A percentile compares a stretch with the other conserved stretches of the same genome.
Evolutionary conservation across 805 yeast genomes (phyloP).

Genomic region (Candida pseudoglaebosa): DNA sequence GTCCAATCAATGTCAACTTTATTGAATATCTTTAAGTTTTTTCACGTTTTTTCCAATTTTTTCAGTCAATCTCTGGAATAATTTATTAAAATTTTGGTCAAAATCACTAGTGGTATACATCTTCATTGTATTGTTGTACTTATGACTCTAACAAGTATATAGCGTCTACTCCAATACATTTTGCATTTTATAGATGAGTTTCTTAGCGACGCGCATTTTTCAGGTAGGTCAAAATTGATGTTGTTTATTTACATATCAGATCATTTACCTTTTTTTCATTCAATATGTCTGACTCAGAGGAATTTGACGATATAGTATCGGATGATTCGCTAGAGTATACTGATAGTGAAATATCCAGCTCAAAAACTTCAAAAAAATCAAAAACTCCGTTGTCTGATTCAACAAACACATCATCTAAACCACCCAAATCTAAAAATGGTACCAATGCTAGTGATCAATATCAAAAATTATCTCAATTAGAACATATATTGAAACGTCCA

Average conservation of each 20-base stretch:
- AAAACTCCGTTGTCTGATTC: constrained; percentile 20
- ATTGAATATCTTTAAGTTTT: too few relatives aligned
- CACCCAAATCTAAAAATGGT: constrained; percentile 14
- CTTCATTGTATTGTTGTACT: too few relatives aligned
- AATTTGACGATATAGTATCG: constrained; percentile 5
- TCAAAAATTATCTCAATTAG: constrained; percentile 91
- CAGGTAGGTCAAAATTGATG: not conserved
- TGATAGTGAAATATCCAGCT: constrained; percentile 15
- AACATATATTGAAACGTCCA: constrained; percentile 94
- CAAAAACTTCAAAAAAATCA: constrained; percentile 6
- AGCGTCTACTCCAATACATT: not conserved
- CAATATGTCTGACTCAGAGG: constrained; percentile 10
- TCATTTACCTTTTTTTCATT: too few relatives aligned
- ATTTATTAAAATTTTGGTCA: not conserved
- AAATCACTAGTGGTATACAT: too few relatives aligned
- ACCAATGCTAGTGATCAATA: constrained; percentile 64
- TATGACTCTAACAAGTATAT: not conserved
- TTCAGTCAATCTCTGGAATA: too few relatives aligned
- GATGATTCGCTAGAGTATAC: constrained; percentile 12
- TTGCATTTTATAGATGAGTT: not conserved
- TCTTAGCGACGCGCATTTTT: not conserved
- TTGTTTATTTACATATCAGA: constrained; percentile 1
- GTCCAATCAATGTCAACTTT: too few relatives aligned
- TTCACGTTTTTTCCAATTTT: too few relatives aligned
- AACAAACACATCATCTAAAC: constrained; percentile 16